Conservation (phyloP, 441 rosid genomes). For the Hura crepitans region DNA sequence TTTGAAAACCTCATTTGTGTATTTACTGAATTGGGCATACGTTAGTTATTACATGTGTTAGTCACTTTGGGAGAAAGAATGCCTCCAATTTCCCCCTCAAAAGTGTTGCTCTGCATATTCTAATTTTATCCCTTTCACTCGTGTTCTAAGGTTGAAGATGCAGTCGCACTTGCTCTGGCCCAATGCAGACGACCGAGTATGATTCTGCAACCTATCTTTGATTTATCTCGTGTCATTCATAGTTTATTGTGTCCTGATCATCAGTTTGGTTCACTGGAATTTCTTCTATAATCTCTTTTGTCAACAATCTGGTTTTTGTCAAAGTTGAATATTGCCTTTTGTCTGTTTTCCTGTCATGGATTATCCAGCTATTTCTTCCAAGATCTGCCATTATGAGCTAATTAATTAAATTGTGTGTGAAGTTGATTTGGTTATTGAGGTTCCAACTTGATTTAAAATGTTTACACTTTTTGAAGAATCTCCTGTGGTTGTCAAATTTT, state of each 20-base stretch:
- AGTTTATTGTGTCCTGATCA: constrained; percentile 5
- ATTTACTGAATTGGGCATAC: not conserved
- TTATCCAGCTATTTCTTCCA: not conserved
- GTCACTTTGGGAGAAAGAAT: not conserved
- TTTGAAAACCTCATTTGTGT: not conserved
- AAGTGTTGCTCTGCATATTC: not conserved
- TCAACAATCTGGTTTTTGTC: not conserved
- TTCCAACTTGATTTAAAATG: not conserved
- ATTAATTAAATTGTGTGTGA: not conserved
- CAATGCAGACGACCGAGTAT: constrained; percentile 56
- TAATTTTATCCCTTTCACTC: constrained; percentile 10
- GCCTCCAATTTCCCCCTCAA: not conserved
- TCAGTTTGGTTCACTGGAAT: constrained; percentile 3
- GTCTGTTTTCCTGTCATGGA: not conserved
- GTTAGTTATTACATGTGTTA: not conserved
- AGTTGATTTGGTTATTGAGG: not conserved
- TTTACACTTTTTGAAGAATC: not conserved
- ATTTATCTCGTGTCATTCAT: constrained; percentile 22
- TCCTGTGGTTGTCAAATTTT: not conserved
- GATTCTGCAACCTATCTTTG: constrained; percentile 44
- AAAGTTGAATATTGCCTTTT: not conserved
- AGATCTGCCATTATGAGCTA: not conserved
- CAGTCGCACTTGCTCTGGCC: constrained; percentile 65
- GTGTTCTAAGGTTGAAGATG: constrained; percentile 76
- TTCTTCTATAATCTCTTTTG: not conserved